These are phyloP conservation scores for Colletotrichum orchidophilum DNA, from an alignment of 2,329 filamentous ascomycete species.

Conservation along the genomic window DNA sequence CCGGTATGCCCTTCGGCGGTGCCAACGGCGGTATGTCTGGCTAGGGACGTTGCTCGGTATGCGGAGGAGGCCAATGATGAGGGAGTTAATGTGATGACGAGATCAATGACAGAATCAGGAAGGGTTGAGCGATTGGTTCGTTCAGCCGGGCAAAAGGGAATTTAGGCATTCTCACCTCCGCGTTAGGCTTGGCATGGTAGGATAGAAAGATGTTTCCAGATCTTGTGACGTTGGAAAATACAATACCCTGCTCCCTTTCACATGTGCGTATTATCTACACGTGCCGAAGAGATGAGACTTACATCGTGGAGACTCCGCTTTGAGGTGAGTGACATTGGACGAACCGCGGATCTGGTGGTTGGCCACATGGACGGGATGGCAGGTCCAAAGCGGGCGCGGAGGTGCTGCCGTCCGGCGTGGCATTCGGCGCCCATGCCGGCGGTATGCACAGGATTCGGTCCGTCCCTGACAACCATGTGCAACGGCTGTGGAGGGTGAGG, in stretches of 20 bases:
- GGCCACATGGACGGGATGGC: not conserved
- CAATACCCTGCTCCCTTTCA: constrained; percentile 28
- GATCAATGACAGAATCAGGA: constrained; percentile 9
- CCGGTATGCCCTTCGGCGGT: constrained; percentile 16
- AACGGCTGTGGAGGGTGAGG: not conserved
- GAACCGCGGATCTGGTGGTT: constrained; percentile 9
- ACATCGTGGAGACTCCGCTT: not conserved
- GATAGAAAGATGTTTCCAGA: not conserved
- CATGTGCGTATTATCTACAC: not conserved
- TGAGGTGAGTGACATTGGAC: constrained; percentile 16
- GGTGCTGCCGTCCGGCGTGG: constrained; percentile 5
- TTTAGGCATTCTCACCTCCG: not conserved
- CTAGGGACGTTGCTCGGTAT: not conserved
- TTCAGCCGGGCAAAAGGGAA: not conserved
- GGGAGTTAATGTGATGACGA: constrained; percentile 17
- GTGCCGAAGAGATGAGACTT: not conserved
- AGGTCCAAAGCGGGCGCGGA: constrained; percentile 7
- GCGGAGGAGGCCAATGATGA: not conserved
- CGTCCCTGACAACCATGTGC: constrained; percentile 18
- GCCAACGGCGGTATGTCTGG: constrained; percentile 25
- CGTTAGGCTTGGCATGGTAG: constrained; percentile 4
- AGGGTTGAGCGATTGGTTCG: not conserved
- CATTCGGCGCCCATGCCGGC: constrained; percentile 22
- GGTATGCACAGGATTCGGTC: constrained; percentile 24
- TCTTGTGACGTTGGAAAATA: not conserved